These are phyloP conservation scores for Arthroderma sp. DNA, from an alignment of 2,329 filamentous ascomycete genomes.

Conservation along the genomic window DNA sequence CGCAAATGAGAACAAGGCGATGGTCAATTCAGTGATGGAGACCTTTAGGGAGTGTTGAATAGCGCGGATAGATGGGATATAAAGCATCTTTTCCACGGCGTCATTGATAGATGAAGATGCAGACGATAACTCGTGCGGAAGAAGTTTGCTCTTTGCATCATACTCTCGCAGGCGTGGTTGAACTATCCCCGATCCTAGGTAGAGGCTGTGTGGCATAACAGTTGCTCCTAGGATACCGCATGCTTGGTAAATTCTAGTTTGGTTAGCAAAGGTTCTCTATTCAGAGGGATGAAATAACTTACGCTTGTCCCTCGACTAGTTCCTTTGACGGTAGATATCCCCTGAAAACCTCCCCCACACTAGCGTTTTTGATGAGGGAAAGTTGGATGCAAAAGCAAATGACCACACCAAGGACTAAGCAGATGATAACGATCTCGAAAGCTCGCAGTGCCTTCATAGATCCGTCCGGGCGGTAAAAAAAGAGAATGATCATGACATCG, in stretches of 20 bases:
- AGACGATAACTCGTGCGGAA: constrained; percentile 16
- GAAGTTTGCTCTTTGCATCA: constrained; percentile 32
- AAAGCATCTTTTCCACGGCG: constrained; percentile 42
- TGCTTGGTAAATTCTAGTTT: constrained; percentile 40
- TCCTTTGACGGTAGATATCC: constrained; percentile 45
- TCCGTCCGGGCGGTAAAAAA: constrained; percentile 44
- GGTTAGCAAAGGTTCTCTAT: constrained; percentile 7
- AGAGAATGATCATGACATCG: constrained; percentile 45
- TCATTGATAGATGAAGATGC: constrained; percentile 22
- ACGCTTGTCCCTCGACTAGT: constrained; percentile 42
- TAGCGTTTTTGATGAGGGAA: constrained; percentile 39
- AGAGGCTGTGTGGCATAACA: constrained; percentile 50
- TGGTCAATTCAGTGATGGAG: constrained; percentile 55
- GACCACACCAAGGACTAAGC: constrained; percentile 44
- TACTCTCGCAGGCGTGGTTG: constrained; percentile 42
- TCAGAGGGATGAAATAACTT: constrained; percentile 13
- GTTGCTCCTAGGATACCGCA: constrained; percentile 43
- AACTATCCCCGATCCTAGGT: constrained; percentile 45
- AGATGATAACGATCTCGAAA: constrained; percentile 45
- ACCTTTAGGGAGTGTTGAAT: constrained; percentile 63
- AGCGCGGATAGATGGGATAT: constrained; percentile 59
- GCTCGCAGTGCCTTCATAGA: constrained; percentile 41
- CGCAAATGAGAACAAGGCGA: constrained; percentile 70
- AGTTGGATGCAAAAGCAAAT: constrained; percentile 48
- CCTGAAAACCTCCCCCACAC: constrained; percentile 41